Evolutionary conservation across 2,329 filamentous ascomycete species (phyloP).

Genomic region (Aspergillus brasiliensis): DNA sequence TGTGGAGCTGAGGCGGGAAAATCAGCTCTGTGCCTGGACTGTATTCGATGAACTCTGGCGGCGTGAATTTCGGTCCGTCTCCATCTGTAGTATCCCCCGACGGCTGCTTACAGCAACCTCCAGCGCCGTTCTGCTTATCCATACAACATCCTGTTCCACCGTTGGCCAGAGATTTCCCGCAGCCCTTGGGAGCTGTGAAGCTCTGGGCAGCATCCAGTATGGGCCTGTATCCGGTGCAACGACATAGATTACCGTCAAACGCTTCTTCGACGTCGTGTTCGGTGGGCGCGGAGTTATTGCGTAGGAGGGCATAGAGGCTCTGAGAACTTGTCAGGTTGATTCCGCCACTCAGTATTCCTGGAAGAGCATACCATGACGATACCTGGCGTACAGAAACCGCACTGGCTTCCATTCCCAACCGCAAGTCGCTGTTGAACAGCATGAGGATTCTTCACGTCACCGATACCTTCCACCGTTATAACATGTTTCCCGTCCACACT

Average conservation of each 20-base stretch:
- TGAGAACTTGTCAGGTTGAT: conserved; percentile 26
- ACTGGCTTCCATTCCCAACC: conserved; percentile 89
- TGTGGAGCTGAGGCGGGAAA: conserved; percentile 82
- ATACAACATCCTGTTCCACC: conserved; percentile 72
- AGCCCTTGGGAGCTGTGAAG: conserved; percentile 62
- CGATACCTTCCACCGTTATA: conserved; percentile 95
- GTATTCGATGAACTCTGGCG: conserved; percentile 91
- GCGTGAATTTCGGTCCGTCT: conserved; percentile 65
- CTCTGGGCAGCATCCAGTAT: conserved; percentile 93
- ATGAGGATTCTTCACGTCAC: conserved; percentile 82
- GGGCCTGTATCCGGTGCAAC: conserved; percentile 92
- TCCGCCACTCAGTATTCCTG: neutral
- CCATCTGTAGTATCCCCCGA: conserved; percentile 47
- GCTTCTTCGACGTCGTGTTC: conserved; percentile 90
- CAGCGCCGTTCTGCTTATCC: conserved; percentile 60
- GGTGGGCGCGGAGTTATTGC: conserved; percentile 77
- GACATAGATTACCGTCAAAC: conserved; percentile 93
- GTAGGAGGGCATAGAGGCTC: conserved; percentile 89
- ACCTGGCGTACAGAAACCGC: conserved; percentile 92
- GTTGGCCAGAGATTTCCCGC: conserved; percentile 59
- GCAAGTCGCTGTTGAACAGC: conserved; percentile 89
- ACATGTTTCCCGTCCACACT: conserved; percentile 98
- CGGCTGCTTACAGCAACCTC: conserved; percentile 68
- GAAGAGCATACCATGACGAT: conserved; percentile 77
- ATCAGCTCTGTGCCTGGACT: conserved; percentile 93